phyloP scores from a whole-genome alignment of 2,329 filamentous ascomycete genomes.

The Diaporthe australafricana region DNA sequence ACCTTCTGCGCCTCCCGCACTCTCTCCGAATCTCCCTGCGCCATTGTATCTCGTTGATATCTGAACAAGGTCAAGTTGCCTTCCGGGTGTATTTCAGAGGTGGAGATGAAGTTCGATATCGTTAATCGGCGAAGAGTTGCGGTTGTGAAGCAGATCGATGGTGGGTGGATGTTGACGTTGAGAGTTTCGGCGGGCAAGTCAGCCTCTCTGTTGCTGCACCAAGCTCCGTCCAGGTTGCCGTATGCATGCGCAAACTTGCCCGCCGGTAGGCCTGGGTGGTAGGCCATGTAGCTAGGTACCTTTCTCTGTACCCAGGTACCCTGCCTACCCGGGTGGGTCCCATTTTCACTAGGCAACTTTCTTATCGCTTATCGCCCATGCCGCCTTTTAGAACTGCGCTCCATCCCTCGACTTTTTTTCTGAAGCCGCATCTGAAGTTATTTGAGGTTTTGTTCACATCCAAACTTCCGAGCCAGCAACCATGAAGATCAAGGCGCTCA shows the following conservation, averaged over 20 bases:
- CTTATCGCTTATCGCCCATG: conserved; percentile 25
- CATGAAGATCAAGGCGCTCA: conserved; percentile 47
- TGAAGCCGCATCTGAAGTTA: not conserved
- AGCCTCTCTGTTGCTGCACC: conserved; percentile 13
- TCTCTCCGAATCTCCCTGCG: conserved; percentile 69
- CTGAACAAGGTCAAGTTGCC: not conserved
- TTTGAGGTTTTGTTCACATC: not conserved
- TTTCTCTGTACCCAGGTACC: not conserved
- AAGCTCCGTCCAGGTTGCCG: conserved; percentile 32
- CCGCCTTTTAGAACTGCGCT: not conserved
- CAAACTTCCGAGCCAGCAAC: not conserved
- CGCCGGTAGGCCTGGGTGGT: conserved; percentile 1
- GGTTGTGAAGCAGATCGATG: conserved; percentile 20
- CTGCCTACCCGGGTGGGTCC: not conserved
- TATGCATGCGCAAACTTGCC: conserved; percentile 32
- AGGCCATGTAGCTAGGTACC: conserved; percentile 24
- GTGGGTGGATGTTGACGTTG: conserved; percentile 18
- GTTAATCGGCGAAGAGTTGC: not conserved
- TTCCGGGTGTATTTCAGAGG: not conserved
- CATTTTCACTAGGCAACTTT: not conserved
- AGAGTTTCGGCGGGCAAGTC: conserved; percentile 6
- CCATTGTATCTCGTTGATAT: conserved; percentile 55
- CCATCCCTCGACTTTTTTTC: conserved; percentile 19
- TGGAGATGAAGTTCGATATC: not conserved
- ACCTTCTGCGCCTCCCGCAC: conserved; percentile 92